Evolutionary conservation across 2,329 filamentous ascomycete genomes (phyloP), one percentile per base, ranked within the genome.

Genomic region (Aspergillus brasiliensis): DNA sequence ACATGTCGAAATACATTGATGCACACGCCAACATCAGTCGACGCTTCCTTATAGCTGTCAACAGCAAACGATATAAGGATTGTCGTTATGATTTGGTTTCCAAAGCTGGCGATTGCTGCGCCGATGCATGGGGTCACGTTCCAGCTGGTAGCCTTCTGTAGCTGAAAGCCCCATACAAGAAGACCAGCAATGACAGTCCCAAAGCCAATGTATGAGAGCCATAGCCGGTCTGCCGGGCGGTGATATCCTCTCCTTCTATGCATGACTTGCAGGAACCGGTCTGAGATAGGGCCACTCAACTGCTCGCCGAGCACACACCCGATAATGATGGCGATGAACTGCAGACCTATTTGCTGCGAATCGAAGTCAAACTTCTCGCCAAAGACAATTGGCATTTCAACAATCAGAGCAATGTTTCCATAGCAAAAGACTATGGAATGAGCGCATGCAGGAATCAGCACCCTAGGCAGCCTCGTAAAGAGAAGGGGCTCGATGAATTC

Each of bases 1-100:
- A 79, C 81, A 59, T 84, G 81, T 7, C 85, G 77, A 2, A 86
- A 79, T 56, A 87, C 77, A 3, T 80, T 86, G 62, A 87, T 79
- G 62, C 86, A 87, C 0, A 86, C 84, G 2, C 84, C 85, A 17
- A 87, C 78, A 56, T 81, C 80, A 1, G 81, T 81, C 0, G 83
- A 78, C 42, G 84, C 78, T 27, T 83, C 76, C 2, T 75, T 78
- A 61, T 85, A 81, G 65, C 83, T 84, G 63, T 88, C 86, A 1
- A 88, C 81, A 0, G 84, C 81, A 67, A 86, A 88, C 0, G 86
- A 87, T 23, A 86, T 82, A 46, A 86, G 68, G 2, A 87, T 82
- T 0, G 86, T 87, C 0, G 85, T 87, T 15, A 87, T 78, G 44
- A 88, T 81, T 69, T 88, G 85, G 60, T 86, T 86, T 0, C 86